Evolutionary conservation across 139 green algal species (phyloP).

Genomic region (Chlamydomonas schloesseri): DNA sequence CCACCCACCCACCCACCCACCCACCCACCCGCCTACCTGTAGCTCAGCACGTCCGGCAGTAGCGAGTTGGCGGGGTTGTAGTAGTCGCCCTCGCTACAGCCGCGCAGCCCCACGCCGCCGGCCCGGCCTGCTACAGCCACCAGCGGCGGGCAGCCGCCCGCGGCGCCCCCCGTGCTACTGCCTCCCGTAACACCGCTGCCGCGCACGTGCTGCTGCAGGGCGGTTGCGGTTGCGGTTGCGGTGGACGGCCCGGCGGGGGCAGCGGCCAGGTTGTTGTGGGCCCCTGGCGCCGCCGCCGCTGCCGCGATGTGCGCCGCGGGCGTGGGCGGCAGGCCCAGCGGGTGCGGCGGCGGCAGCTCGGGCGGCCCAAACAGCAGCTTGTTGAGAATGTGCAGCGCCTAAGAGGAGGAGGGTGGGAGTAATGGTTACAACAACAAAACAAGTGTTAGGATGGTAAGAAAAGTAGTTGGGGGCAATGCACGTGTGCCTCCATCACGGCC

Average conservation of each 20-base stretch:
- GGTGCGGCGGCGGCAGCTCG: no score
- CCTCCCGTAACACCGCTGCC: neutral
- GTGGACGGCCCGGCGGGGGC: neutral
- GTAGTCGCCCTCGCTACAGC: slow-evolving; percentile 49
- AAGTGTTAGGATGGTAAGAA: no score
- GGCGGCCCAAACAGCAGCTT: slow-evolving; percentile 58
- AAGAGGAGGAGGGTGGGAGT: neutral
- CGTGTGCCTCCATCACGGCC: no score
- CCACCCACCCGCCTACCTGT: neutral
- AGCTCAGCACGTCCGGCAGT: slow-evolving; percentile 52
- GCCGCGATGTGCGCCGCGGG: neutral
- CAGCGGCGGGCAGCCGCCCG: slow-evolving; percentile 5
- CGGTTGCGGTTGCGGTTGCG: neutral
- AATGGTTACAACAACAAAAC: neutral
- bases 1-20: no score
- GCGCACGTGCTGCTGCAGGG: neutral
- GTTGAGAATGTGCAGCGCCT: slow-evolving; percentile 52
- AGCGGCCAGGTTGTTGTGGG: no score
- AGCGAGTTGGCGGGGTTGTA: slow-evolving; percentile 66
- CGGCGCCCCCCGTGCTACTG: neutral
- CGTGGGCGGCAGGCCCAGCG: no score
- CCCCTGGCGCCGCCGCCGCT: neutral
- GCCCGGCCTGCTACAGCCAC: neutral
- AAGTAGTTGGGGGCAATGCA: no score
- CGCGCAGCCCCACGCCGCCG: slow-evolving; percentile 14